A percentile compares a stretch with the other conserved stretches of the same genome.
phyloP scores from a whole-genome alignment of 257 asterid genomes.

The Przewalskia tangutica region DNA sequence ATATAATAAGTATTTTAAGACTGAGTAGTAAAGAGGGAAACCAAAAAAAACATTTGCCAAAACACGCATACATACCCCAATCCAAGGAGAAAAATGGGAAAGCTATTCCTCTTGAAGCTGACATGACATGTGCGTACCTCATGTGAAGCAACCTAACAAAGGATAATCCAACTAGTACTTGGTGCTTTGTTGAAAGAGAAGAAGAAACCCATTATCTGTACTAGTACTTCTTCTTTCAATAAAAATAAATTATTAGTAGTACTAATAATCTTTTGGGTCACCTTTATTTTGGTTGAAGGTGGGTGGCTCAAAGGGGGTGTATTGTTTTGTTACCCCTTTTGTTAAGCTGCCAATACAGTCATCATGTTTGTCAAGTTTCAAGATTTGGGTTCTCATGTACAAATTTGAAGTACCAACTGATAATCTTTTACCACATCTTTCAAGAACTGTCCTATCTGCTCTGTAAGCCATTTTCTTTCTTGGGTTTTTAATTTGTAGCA shows the following conservation, averaged over 20 bases:
- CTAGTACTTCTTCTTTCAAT: not conserved
- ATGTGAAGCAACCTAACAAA: constrained; percentile 44
- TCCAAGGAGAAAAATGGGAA: no score
- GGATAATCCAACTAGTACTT: constrained; percentile 8
- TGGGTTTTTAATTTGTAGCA: not conserved
- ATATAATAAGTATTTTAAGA: no score
- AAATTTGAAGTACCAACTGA: not conserved
- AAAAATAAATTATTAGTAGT: not conserved
- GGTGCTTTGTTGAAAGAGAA: not conserved
- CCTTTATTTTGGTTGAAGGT: not conserved
- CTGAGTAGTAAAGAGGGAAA: no score
- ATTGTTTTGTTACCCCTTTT: not conserved
- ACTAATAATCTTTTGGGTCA: not conserved
- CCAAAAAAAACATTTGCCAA: no score
- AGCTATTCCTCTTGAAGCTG: not conserved
- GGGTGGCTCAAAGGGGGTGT: not conserved
- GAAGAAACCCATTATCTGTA: constrained; percentile 7
- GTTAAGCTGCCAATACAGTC: not conserved
- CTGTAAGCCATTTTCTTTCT: not conserved
- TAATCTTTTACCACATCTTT: not conserved
- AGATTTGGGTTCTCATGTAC: not conserved
- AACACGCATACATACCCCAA: no score
- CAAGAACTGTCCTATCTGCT: not conserved
- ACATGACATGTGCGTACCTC: constrained; percentile 5
- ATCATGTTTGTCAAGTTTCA: not conserved